Evolutionary conservation across 176 grass and related monocot genomes (phyloP).

Genomic region (Puccinellia tenuiflora): DNA sequence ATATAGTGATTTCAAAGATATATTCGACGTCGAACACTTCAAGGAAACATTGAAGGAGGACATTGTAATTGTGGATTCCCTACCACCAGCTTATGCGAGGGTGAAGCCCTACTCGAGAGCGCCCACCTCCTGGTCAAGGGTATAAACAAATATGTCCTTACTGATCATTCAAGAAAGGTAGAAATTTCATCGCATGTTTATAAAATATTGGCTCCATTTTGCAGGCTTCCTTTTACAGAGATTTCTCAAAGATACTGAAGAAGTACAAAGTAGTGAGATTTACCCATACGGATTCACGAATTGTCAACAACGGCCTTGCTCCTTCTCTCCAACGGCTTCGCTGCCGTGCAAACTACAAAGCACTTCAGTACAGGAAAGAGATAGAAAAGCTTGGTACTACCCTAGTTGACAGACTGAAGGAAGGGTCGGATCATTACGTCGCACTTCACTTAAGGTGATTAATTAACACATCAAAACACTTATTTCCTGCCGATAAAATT

Average conservation of each 20-base stretch:
- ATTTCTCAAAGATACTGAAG: constrained; percentile 28
- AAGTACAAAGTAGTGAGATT: constrained; percentile 57
- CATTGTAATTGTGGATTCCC: constrained; percentile 49
- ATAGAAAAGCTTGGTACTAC: constrained; percentile 45
- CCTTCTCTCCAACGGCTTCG: constrained; percentile 57
- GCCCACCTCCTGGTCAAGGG: constrained; percentile 65
- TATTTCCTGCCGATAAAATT: not conserved
- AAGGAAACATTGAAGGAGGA: constrained; percentile 52
- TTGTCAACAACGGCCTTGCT: constrained; percentile 62
- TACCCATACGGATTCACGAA: constrained; percentile 58
- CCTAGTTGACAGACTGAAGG: constrained; percentile 47
- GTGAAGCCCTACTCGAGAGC: constrained; percentile 41
- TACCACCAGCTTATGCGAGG: constrained; percentile 36
- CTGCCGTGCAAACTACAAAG: constrained; percentile 66
- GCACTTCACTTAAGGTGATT: constrained; percentile 70
- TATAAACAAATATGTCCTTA: constrained; percentile 24
- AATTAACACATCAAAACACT: not conserved
- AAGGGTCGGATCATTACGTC: constrained; percentile 42
- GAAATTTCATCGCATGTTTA: constrained; percentile 8
- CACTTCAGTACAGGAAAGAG: constrained; percentile 45
- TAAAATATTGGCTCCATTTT: constrained; percentile 13
- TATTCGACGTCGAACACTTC: constrained; percentile 60
- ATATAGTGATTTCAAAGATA: constrained; percentile 59
- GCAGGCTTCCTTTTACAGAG: constrained; percentile 66
- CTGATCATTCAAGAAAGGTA: not conserved